These are phyloP conservation scores for Heterobasidion irregulare DNA, from an alignment of 1,284 basidiomycete species.

Conservation along the genomic window DNA sequence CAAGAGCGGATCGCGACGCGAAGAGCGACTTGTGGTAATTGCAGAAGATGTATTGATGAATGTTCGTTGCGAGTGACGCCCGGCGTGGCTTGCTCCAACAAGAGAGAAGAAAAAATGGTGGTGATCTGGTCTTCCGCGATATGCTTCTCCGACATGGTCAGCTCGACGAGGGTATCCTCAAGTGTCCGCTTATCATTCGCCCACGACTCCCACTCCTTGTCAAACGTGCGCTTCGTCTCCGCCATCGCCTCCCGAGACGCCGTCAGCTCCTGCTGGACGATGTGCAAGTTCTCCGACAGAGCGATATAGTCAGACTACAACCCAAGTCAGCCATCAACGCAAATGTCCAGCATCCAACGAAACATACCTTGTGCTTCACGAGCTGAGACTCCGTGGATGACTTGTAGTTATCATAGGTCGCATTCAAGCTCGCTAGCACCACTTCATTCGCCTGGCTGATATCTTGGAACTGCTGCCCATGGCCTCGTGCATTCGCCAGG, in stretches of 20 bases:
- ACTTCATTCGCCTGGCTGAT: slow-evolving; percentile 78
- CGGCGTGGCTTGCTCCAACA: neutral
- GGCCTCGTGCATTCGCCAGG: slow-evolving; percentile 56
- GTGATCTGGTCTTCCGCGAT: slow-evolving; percentile 43
- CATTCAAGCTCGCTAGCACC: slow-evolving; percentile 62
- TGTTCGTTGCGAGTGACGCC: neutral
- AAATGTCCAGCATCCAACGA: neutral
- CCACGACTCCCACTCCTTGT: slow-evolving; percentile 61
- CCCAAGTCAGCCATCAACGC: neutral
- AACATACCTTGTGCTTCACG: slow-evolving; percentile 54
- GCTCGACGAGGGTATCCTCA: slow-evolving; percentile 70
- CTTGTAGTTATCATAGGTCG: slow-evolving; percentile 76
- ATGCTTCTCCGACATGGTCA: slow-evolving; percentile 60
- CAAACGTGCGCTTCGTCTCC: too few species aligned
- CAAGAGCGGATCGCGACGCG: neutral
- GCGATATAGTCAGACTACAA: slow-evolving; percentile 58
- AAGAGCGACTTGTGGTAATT: slow-evolving; percentile 1
- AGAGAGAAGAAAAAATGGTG: neutral
- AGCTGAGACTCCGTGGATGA: slow-evolving; percentile 58
- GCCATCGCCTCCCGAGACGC: slow-evolving; percentile 41
- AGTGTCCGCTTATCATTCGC: slow-evolving; percentile 71
- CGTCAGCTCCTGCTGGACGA: slow-evolving; percentile 49
- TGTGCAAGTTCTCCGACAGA: slow-evolving; percentile 54
- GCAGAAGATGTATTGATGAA: neutral
- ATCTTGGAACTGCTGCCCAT: slow-evolving; percentile 79